Evolutionary conservation across 495 filamentous ascomycete species (phyloP).

Genomic region (Xylaria grammica): DNA sequence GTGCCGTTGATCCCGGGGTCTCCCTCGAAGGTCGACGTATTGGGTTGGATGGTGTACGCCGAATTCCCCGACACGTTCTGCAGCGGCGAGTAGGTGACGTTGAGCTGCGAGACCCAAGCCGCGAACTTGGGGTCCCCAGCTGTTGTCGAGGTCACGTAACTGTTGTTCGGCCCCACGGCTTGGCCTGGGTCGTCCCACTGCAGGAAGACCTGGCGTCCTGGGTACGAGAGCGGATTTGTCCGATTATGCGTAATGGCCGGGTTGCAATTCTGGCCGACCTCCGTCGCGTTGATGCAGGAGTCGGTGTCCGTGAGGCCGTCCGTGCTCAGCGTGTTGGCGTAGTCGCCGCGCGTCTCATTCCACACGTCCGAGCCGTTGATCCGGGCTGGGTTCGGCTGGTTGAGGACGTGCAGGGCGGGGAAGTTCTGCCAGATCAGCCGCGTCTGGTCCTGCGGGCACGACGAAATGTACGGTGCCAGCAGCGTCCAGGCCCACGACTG

Average conservation of each 20-base stretch:
- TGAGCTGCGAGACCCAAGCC: constrained; percentile 81
- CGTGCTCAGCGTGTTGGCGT: constrained; percentile 47
- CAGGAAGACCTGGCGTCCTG: constrained; percentile 74
- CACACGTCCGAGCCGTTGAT: constrained; percentile 59
- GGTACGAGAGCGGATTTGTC: constrained; percentile 70
- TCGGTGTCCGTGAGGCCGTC: constrained; percentile 43
- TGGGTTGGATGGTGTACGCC: constrained; percentile 75
- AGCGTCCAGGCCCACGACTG: constrained; percentile 90
- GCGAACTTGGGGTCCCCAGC: constrained; percentile 70
- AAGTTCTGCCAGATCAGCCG: constrained; percentile 89
- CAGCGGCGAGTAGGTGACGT: constrained; percentile 80
- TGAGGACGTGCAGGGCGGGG: constrained; percentile 72
- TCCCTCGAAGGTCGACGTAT: constrained; percentile 62
- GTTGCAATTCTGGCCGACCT: constrained; percentile 59
- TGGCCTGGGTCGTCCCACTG: constrained; percentile 75
- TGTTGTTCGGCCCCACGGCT: constrained; percentile 78
- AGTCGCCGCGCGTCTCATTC: constrained; percentile 60
- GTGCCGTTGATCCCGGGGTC: constrained; percentile 79
- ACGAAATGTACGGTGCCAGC: constrained; percentile 82
- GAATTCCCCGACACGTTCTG: constrained; percentile 56
- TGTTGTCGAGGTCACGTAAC: constrained; percentile 68
- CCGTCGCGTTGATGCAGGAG: constrained; percentile 58
- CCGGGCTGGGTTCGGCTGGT: constrained; percentile 75
- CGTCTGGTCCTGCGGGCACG: constrained; percentile 75
- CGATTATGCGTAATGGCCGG: constrained; percentile 72